Conservation (phyloP, 352 stramenopile species). For the Phytophthora sp. region DNA sequence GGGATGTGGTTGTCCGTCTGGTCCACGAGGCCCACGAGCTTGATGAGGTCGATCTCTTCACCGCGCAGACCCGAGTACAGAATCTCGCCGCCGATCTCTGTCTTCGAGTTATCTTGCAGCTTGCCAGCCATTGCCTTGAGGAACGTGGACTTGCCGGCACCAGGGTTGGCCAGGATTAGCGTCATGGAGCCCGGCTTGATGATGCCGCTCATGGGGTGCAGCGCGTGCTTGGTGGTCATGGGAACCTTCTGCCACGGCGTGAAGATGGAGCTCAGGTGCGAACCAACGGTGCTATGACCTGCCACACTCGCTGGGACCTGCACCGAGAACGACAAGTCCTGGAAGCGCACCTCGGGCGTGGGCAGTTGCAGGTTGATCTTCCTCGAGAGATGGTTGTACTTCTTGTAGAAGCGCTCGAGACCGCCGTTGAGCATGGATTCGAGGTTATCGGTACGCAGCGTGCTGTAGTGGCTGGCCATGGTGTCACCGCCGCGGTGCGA, state of each 20-base stretch:
- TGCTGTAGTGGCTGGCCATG: constrained; percentile 58
- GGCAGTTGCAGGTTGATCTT: constrained; percentile 66
- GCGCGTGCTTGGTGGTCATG: constrained; percentile 52
- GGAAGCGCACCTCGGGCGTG: constrained; percentile 68
- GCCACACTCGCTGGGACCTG: constrained; percentile 45
- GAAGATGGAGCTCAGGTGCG: constrained; percentile 52
- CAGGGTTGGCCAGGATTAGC: constrained; percentile 78
- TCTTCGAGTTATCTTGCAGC: constrained; percentile 50
- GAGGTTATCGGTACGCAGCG: constrained; percentile 55
- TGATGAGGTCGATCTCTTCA: constrained; percentile 68
- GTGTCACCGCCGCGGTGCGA: constrained; percentile 46
- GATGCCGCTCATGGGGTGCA: constrained; percentile 90
- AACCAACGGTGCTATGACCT: constrained; percentile 59
- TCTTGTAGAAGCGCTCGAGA: constrained; percentile 74
- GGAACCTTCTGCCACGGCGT: constrained; percentile 57
- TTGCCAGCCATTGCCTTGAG: constrained; percentile 76
- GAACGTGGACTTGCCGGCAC: constrained; percentile 80
- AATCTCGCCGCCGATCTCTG: constrained; percentile 59
- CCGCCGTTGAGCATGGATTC: constrained; percentile 66
- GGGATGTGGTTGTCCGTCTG: constrained; percentile 37
- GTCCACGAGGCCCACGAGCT: constrained; percentile 69
- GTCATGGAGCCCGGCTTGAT: constrained; percentile 59
- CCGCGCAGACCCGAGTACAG: constrained; percentile 60
- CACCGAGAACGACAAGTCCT: constrained; percentile 68
- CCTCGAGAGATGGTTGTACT: constrained; percentile 64